phyloP scores from a whole-genome alignment of 2,329 filamentous ascomycete genomes.

The Aspergillus ochraceoroseus region DNA sequence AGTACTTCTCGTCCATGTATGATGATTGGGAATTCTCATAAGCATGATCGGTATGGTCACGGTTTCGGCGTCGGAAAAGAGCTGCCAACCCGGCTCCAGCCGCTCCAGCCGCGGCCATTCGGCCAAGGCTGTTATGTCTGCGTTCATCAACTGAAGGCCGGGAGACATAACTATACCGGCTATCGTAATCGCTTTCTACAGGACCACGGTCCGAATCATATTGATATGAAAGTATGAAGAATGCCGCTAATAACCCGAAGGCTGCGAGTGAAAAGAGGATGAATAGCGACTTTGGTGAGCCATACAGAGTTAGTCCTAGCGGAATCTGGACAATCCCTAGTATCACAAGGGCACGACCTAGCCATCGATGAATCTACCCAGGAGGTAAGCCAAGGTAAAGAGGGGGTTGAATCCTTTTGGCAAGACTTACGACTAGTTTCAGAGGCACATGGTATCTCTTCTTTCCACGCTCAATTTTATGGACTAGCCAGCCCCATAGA shows the following conservation, averaged over 20 bases:
- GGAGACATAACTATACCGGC: conserved; percentile 54
- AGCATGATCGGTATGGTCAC: conserved; percentile 40
- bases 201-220: conserved; percentile 49
- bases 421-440: conserved; percentile 51
- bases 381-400: conserved; percentile 32
- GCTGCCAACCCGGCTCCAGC: conserved; percentile 56
- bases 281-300: conserved; percentile 79
- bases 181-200: conserved; percentile 52
- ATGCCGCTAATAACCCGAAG: conserved; percentile 64
- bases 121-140: conserved; percentile 44
- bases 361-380: conserved; percentile 80
- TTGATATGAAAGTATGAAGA: conserved; percentile 74
- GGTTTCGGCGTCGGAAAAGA: conserved; percentile 42
- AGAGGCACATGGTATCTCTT: conserved; percentile 53
- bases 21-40: conserved; percentile 51
- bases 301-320: conserved; percentile 84
- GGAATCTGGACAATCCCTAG: conserved; percentile 84
- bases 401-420: background rate
- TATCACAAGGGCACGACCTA: conserved; percentile 70
- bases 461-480: conserved; percentile 50
- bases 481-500: conserved; percentile 55
- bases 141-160: conserved; percentile 49
- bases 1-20: conserved; percentile 62
- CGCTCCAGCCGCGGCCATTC: conserved; percentile 52
- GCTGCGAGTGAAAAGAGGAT: conserved; percentile 79